phyloP scores from a whole-genome alignment of 495 filamentous ascomycete genomes.

The Talaromyces wortmannii region DNA sequence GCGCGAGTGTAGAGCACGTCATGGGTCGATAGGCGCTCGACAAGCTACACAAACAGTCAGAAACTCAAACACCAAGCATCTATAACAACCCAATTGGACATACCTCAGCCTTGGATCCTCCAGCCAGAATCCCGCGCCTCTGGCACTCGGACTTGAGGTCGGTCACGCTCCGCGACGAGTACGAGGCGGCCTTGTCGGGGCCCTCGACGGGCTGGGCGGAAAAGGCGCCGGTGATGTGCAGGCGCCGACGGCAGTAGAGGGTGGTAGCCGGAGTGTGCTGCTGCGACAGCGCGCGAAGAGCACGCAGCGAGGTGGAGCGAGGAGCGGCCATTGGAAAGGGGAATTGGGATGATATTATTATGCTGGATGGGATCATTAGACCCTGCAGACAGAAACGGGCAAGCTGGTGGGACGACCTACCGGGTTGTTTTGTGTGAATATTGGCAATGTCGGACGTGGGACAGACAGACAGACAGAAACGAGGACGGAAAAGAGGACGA shows the following conservation, averaged over 20 bases:
- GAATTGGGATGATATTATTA: background rate
- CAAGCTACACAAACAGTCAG: constrained; percentile 25
- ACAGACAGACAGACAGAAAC: background rate
- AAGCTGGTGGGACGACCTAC: background rate
- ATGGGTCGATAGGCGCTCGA: constrained; percentile 45
- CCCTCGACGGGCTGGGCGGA: constrained; percentile 34
- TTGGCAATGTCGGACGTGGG: background rate
- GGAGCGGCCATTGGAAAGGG: constrained; percentile 37
- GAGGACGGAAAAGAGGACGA: background rate
- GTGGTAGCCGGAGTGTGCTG: constrained; percentile 22
- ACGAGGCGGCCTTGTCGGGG: constrained; percentile 26
- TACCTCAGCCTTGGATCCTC: constrained; percentile 32
- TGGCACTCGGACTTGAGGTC: constrained; percentile 37
- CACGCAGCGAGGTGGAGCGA: constrained; percentile 41
- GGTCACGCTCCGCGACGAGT: constrained; percentile 24
- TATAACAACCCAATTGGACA: background rate
- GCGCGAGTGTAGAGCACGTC: constrained; percentile 45
- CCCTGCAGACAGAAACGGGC: background rate
- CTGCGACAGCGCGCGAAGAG: constrained; percentile 38
- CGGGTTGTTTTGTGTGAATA: background rate
- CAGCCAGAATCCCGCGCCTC: constrained; percentile 23
- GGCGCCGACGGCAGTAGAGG: constrained; percentile 29
- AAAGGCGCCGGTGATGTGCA: constrained; percentile 51
- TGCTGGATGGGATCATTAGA: background rate
- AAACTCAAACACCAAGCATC: background rate